These are phyloP conservation scores for Setaria italica DNA, from an alignment of 202 grass and related monocot species.

Conservation along the genomic window DNA sequence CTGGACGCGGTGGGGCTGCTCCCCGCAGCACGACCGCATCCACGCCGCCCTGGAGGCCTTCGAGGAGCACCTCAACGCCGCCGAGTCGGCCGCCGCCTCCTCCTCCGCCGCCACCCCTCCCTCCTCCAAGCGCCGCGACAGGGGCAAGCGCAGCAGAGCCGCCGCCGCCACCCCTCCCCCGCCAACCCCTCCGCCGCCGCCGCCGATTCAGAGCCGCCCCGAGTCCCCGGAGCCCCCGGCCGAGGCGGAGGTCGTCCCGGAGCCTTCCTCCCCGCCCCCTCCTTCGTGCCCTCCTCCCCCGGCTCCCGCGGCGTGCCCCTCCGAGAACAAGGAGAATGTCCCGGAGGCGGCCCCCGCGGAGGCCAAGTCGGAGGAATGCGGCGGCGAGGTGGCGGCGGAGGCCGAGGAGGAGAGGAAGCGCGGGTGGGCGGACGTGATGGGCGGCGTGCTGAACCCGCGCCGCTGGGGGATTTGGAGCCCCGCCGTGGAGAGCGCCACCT, in stretches of 20 bases:
- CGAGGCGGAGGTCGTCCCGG: constrained; percentile 1
- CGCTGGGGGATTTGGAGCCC: constrained; percentile 62
- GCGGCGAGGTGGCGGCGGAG: not conserved
- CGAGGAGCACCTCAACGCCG: constrained; percentile 67
- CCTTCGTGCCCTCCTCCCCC: not conserved
- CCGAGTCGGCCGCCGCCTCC: constrained; percentile 45
- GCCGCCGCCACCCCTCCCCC: not conserved
- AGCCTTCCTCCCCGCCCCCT: not conserved
- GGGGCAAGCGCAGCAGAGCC: constrained; percentile 40
- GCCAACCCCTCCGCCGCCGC: not conserved
- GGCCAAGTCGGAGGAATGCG: constrained; percentile 13
- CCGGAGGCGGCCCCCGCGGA: not conserved
- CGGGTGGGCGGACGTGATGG: constrained; percentile 63
- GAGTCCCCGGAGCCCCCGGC: not conserved
- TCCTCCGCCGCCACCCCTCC: not conserved
- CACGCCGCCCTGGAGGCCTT: constrained; percentile 64
- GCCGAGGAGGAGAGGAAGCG: constrained; percentile 51
- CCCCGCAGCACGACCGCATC: constrained; percentile 63
- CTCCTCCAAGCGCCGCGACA: constrained; percentile 38
- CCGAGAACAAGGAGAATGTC: not conserved
- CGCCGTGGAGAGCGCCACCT: constrained; percentile 54
- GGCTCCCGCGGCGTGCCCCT: not conserved
- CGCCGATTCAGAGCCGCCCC: not conserved
- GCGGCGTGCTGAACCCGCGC: constrained; percentile 45
- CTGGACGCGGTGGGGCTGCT: constrained; percentile 78